A percentile compares a stretch with the other conserved stretches of the same genome.
These are phyloP conservation scores for Pinus taeda DNA, from an alignment of 75 land plant species.

Conservation along the genomic window DNA sequence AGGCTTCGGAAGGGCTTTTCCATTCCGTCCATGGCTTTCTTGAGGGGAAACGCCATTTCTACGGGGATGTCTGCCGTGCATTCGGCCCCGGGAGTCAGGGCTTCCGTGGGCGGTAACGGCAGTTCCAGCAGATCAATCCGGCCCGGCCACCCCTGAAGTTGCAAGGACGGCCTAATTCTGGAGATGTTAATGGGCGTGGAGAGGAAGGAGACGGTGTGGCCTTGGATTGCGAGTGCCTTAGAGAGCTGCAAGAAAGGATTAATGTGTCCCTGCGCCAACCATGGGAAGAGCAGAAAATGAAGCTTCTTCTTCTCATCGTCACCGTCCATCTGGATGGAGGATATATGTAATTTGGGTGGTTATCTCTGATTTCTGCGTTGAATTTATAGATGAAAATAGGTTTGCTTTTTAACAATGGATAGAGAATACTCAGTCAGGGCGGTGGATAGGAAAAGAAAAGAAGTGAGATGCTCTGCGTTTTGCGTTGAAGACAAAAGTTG, in stretches of 20 bases:
- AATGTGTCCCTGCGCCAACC: constrained; percentile 53
- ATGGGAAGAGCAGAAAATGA: constrained; percentile 39
- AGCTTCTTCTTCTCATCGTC: background rate
- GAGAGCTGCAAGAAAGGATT: constrained; percentile 44
- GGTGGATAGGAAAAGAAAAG: too few relatives aligned
- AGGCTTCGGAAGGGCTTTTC: background rate
- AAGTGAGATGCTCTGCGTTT: too few relatives aligned
- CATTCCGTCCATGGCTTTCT: background rate
- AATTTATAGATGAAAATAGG: too few relatives aligned
- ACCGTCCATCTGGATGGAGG: too few relatives aligned
- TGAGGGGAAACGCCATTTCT: background rate
- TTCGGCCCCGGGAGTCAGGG: background rate
- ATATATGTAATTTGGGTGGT: too few relatives aligned
- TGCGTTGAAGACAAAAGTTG: too few relatives aligned
- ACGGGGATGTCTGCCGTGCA: background rate
- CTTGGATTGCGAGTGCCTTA: constrained; percentile 14
- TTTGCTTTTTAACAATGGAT: too few relatives aligned
- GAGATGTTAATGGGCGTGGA: background rate
- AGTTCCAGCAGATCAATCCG: background rate
- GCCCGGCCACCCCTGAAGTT: background rate
- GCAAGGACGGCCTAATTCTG: background rate
- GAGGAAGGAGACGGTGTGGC: constrained; percentile 1
- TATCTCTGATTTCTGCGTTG: too few relatives aligned
- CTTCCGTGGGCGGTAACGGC: background rate
- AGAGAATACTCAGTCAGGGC: too few relatives aligned